Evolutionary conservation across 345 rosid species (phyloP).

Genomic region (Draba incana): DNA sequence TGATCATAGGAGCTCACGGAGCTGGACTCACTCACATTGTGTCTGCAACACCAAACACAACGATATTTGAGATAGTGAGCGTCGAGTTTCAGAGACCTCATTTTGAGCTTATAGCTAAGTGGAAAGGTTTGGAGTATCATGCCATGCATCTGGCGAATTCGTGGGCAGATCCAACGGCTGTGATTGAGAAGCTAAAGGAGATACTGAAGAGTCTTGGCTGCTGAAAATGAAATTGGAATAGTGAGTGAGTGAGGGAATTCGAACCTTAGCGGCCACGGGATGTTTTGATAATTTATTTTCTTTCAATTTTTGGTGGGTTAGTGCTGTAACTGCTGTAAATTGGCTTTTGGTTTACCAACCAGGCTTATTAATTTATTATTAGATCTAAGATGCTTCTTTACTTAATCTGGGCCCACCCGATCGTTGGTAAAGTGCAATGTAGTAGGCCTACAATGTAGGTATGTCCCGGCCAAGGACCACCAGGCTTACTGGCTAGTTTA

Average conservation of each 20-base stretch:
- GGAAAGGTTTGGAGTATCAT: constrained; percentile 96
- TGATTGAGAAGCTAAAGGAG: constrained; percentile 52
- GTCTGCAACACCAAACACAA: constrained; percentile 80
- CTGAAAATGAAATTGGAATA: constrained; percentile 36
- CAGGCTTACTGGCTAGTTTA: too few species aligned
- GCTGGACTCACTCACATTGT: constrained; percentile 95
- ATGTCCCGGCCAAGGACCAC: too few species aligned
- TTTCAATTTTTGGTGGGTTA: not conserved
- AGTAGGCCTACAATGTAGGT: too few species aligned
- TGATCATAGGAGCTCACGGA: constrained; percentile 95
- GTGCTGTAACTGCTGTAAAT: constrained; percentile 32
- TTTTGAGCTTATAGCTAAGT: constrained; percentile 72
- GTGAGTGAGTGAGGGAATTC: constrained; percentile 2
- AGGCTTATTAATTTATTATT: constrained; percentile 1
- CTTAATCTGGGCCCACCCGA: too few species aligned
- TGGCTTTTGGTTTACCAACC: constrained; percentile 9
- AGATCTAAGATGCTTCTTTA: too few species aligned
- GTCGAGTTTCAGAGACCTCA: constrained; percentile 71
- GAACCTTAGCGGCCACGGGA: constrained; percentile 8
- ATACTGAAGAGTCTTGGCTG: constrained; percentile 64
- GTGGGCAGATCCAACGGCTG: constrained; percentile 57
- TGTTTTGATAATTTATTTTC: constrained; percentile 3
- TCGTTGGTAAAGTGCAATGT: too few species aligned
- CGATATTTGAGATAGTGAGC: constrained; percentile 80
- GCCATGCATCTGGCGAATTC: constrained; percentile 73